Conservation (phyloP, 2,329 filamentous ascomycete genomes). For the Sphaceloma murrayae region DNA sequence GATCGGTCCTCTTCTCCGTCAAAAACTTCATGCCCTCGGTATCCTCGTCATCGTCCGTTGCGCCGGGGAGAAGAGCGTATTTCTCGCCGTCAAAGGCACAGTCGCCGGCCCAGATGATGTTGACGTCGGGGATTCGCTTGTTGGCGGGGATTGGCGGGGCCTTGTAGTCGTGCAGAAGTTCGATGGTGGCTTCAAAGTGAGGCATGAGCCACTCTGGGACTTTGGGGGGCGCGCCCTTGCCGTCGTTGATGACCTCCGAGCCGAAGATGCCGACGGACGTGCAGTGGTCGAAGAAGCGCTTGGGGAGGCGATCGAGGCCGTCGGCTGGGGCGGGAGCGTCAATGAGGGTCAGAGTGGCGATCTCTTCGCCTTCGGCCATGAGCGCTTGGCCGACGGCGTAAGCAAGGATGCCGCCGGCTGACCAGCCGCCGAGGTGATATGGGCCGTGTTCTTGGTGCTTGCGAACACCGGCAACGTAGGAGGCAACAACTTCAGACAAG, state of each 20-base stretch:
- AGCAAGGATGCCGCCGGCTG: slow-evolving; percentile 21
- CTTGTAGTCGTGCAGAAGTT: slow-evolving; percentile 38
- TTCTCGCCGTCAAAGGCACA: slow-evolving; percentile 37
- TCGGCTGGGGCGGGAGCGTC: slow-evolving; percentile 26
- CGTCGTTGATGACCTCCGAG: slow-evolving; percentile 31
- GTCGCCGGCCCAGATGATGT: slow-evolving; percentile 41
- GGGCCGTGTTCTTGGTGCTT: slow-evolving; percentile 27
- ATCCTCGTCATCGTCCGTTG: slow-evolving; percentile 34
- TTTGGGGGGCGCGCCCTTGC: slow-evolving; percentile 15
- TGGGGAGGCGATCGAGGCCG: slow-evolving; percentile 53
- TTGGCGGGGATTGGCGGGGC: slow-evolving; percentile 21
- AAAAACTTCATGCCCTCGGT: slow-evolving; percentile 42
- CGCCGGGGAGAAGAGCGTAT: slow-evolving; percentile 26
- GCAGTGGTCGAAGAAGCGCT: slow-evolving; percentile 42
- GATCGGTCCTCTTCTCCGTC: slow-evolving; percentile 39
- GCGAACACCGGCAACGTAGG: slow-evolving; percentile 33
- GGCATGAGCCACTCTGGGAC: slow-evolving; percentile 42
- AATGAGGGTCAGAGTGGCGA: slow-evolving; percentile 25
- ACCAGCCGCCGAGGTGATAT: slow-evolving; percentile 31
- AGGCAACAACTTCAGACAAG: slow-evolving; percentile 30
- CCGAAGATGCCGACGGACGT: slow-evolving; percentile 40
- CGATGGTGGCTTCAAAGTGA: slow-evolving; percentile 44
- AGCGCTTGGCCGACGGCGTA: slow-evolving; percentile 20
- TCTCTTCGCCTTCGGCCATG: slow-evolving; percentile 20
- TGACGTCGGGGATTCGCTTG: slow-evolving; percentile 35